Percentiles rank a stretch among this genome's conserved stretches.
phyloP scores from a whole-genome alignment of 2,329 filamentous ascomycete genomes.

The Arthrobotrys pseudoclavata region DNA sequence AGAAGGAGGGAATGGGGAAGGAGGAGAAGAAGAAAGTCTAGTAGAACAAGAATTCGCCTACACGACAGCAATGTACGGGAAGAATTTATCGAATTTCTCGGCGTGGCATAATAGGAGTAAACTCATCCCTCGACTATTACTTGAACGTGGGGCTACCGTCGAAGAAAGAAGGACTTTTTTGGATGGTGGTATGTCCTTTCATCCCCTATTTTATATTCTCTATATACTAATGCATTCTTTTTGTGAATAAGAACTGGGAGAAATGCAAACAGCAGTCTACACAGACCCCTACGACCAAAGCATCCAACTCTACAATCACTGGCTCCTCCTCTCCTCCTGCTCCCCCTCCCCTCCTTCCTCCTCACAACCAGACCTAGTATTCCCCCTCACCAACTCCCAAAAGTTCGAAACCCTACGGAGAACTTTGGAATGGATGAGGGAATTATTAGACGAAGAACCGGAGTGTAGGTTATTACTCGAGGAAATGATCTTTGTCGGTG shows the following conservation, averaged over 20 bases:
- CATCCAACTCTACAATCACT: conserved; percentile 97
- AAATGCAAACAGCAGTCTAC: conserved; percentile 83
- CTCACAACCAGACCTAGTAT: too few species aligned
- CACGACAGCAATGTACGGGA: conserved; percentile 86
- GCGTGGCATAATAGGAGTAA: conserved; percentile 94
- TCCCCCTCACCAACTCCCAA: conserved; percentile 72
- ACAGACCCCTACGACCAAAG: conserved; percentile 95
- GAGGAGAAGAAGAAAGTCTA: conserved; percentile 70
- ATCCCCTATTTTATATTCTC: background rate
- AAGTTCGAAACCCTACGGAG: conserved; percentile 75
- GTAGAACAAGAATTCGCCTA: conserved; percentile 87
- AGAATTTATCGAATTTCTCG: conserved; percentile 94
- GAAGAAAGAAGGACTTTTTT: conserved; percentile 77
- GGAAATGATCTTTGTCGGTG: conserved; percentile 43
- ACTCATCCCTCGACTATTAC: conserved; percentile 81
- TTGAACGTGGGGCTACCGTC: conserved; percentile 77
- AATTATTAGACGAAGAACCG: conserved; percentile 71
- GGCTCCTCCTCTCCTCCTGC: conserved; percentile 74
- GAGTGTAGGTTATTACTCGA: conserved; percentile 53
- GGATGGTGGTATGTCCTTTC: conserved; percentile 73
- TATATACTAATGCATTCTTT: background rate
- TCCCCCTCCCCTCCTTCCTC: conserved; percentile 69
- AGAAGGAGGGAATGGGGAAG: conserved; percentile 1
- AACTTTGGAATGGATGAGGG: conserved; percentile 81
- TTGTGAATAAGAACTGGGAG: conserved; percentile 74